Base-by-base conservation (phyloP, 305 asterid species). In the Ajuga reptans region DNA sequence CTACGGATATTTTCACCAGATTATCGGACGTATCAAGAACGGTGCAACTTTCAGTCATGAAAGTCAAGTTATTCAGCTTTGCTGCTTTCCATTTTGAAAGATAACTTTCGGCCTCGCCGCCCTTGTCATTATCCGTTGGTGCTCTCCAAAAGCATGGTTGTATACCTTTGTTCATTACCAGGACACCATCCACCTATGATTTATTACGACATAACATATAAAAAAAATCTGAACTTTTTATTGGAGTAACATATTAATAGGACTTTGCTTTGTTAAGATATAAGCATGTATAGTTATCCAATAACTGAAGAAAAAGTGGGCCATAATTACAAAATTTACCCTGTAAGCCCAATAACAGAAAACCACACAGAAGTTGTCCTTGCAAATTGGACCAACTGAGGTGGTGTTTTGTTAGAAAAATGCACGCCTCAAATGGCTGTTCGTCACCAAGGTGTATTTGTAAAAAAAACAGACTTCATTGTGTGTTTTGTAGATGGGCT, bases 101-200 rank as follows among this genome's bases (percentile, higher is more conserved):
- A 64, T 90, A 85, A 77, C 97, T 89, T 70, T 74, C 67, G 0
- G 77, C 68, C 66, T 81, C 96, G 42, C 97, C 99, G 12, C 99
- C 99, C 78, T 87, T 93, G 86, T 93, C 99, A 74, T 93, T 93
- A 75, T 93, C 99, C 1, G 84, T 90, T 42, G 97, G 97, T 49
- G 99, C 97, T 76, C 99, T 85, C 99, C 99, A 90, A 68, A 93
- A 90, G 90, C 96, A 93, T 36, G 97, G 99, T 52, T 76, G 45
- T 49, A 90, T 84, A 71, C 99, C 96, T 74, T 79, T 80, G 74
- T 75, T 80, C 95, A 90, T 79, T 61, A 90, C 85, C 11, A 37
- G 42, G 75, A 83, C 87, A 29, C 86, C 91, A 15, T 73, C 80
- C 55, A 89, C 96, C 99, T 93, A 66, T 66, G 66, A 51, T 63